Base-by-base conservation (phyloP, 2,329 filamentous ascomycete genomes). In the Calonectria pteridis region DNA sequence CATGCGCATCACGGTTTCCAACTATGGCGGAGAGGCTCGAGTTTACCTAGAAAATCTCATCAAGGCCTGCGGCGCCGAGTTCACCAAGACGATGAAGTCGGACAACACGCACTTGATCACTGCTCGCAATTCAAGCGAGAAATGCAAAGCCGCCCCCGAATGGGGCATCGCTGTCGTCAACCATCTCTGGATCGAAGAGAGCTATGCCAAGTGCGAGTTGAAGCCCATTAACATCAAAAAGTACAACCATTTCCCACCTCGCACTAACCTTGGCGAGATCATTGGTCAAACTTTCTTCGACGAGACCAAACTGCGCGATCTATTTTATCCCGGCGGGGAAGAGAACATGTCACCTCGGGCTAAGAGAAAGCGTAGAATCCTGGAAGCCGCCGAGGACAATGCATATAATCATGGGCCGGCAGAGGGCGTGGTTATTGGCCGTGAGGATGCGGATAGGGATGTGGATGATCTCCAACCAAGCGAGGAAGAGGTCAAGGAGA, bases 81-180 rank as follows among this genome's bases (percentile, higher is more conserved):
- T 95, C 82, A 99, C 97, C 35, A 98, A 97, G 86, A 97, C 95
- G 0, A 94, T 99, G 92, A 97, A 95, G 84, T 92, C 94, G 77
- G 95, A 98, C 75, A 98, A 99, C 83, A 98, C 96, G 0, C 97
- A 99, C 85, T 90, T 99, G 0, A 93, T 99, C 80, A 98, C 96
- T 0, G 97, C 97, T 6, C 94, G 98, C 79, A 92, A 93, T 72
- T 92, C 92, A 71, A 97, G 96, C 81, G 97, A 98, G 82, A 99
- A 99, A 84, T 98, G 94, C 83, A 93, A 94, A 46, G 97, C 97
- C 1, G 97, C 97, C 0, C 91, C 92, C 74, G 97, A 98, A 85
- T 99, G 97, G 97, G 93, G 94, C 67, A 93, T 98, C 69, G 88
- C 95, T 71, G 93, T 98, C 79, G 88, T 98, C 79, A 99, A 98